Conservation (phyloP, 148 eudicot genomes). For the Selenicereus undatus region DNA sequence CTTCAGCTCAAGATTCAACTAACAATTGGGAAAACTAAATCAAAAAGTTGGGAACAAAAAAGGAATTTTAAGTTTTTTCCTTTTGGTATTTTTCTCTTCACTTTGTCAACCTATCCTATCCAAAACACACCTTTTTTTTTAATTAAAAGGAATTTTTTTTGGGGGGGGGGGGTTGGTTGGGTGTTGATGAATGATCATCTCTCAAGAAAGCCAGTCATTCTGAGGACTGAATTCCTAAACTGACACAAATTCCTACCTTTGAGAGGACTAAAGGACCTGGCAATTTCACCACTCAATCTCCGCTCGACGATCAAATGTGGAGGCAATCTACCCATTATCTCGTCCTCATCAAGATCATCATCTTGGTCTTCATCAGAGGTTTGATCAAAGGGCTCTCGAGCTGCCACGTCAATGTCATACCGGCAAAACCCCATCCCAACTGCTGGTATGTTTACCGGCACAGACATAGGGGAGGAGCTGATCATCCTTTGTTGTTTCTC, state of each 20-base stretch:
- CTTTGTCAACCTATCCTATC: no score
- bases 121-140: no score
- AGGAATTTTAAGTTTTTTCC: background rate
- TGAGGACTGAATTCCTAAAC: constrained; percentile 38
- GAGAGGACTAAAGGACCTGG: constrained; percentile 39
- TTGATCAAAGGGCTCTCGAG: constrained; percentile 10
- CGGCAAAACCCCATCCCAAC: background rate
- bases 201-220: constrained; percentile 51
- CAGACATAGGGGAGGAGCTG: constrained; percentile 3
- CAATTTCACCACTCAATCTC: constrained; percentile 34
- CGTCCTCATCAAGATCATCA: constrained; percentile 8
- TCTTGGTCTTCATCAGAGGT: background rate
- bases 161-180: no score
- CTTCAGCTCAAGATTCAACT: background rate
- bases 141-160: no score
- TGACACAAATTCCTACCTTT: constrained; percentile 43
- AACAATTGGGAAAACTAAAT: no score
- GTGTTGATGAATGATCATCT: constrained; percentile 12
- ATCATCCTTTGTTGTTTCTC: constrained; percentile 5
- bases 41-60: background rate
- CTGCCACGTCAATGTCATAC: constrained; percentile 11
- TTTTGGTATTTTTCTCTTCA: no score
- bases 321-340: constrained; percentile 24
- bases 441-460: constrained; percentile 10
- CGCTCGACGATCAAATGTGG: constrained; percentile 43